A percentile compares a stretch with the other conserved stretches of the same genome.
phyloP scores from a whole-genome alignment of 2,329 filamentous ascomycete species.

The Pseudogymnoascus sp. region DNA sequence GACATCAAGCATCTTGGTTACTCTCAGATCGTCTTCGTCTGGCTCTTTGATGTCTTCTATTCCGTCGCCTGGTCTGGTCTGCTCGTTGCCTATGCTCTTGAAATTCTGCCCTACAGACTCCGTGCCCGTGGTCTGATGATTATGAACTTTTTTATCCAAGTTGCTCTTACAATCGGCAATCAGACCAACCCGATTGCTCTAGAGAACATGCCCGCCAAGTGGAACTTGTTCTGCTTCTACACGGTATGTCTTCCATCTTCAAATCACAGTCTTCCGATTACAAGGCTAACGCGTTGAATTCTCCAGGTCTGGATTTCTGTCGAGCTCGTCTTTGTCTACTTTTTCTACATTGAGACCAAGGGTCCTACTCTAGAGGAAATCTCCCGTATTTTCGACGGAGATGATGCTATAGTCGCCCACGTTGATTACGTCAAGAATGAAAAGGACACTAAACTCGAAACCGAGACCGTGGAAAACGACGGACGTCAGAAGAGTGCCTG shows the following conservation, averaged over 20 bases:
- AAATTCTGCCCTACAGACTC: constrained; percentile 43
- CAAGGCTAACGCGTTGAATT: constrained; percentile 13
- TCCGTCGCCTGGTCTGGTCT: constrained; percentile 49
- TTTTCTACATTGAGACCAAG: constrained; percentile 10
- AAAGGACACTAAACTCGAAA: neutral
- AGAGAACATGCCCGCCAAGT: constrained; percentile 50
- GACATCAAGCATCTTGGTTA: constrained; percentile 30
- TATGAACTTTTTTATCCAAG: constrained; percentile 51
- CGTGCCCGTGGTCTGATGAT: constrained; percentile 41
- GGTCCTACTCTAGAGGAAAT: constrained; percentile 9
- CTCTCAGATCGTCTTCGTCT: constrained; percentile 40
- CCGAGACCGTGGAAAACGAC: neutral
- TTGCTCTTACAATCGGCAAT: constrained; percentile 26
- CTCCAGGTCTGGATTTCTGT: constrained; percentile 46
- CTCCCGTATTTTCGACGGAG: constrained; percentile 7
- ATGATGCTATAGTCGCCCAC: constrained; percentile 9
- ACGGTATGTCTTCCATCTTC: constrained; percentile 33
- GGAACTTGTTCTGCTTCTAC: constrained; percentile 60
- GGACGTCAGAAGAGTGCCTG: neutral
- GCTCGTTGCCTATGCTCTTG: constrained; percentile 45
- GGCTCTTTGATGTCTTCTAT: constrained; percentile 43
- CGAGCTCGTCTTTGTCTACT: constrained; percentile 21
- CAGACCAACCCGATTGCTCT: constrained; percentile 58
- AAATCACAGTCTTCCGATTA: neutral
- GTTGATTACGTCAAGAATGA: neutral